A percentile compares a stretch with the other conserved stretches of the same genome.
Evolutionary conservation across 192 early-diverging fungal genomes (phyloP).

Genomic region (Cetraspora pellucida): DNA sequence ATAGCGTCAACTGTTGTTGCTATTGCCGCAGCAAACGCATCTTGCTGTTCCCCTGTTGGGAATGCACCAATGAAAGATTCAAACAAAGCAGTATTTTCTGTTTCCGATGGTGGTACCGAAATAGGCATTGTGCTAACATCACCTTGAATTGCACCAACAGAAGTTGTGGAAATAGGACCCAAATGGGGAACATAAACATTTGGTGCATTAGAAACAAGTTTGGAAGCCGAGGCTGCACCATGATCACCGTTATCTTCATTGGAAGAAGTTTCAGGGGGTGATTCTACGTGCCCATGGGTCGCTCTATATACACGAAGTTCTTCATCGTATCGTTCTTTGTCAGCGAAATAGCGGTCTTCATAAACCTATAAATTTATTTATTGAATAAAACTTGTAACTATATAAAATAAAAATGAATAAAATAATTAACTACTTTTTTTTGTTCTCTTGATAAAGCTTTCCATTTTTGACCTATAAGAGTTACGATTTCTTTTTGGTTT

Average conservation of each 20-base stretch:
- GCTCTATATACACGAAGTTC: slow-evolving; percentile 33
- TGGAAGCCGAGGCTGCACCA: slow-evolving; percentile 17
- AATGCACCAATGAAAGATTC: neutral
- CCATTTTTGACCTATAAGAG: slow-evolving; percentile 28
- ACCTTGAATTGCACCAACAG: neutral
- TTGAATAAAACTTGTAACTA: neutral
- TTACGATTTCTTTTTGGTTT: slow-evolving; percentile 36
- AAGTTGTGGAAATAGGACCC: neutral
- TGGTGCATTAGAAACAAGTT: neutral
- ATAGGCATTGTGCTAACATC: neutral
- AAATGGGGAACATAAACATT: neutral
- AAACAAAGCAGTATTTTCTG: neutral
- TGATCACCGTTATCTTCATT: slow-evolving; percentile 30
- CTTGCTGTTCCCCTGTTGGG: neutral
- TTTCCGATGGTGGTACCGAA: slow-evolving; percentile 12
- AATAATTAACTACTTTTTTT: slow-evolving; percentile 15
- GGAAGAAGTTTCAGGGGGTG: slow-evolving; percentile 28
- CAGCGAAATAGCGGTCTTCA: slow-evolving; percentile 33
- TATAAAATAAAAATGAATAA: neutral
- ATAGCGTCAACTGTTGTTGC: neutral
- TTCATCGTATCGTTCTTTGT: slow-evolving; percentile 35
- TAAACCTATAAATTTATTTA: slow-evolving; percentile 20
- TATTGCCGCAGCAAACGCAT: no score
- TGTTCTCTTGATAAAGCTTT: slow-evolving; percentile 27
- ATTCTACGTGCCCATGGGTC: slow-evolving; percentile 26